Evolutionary conservation across 306 rosid genomes (phyloP).

Genomic region (Acacia confusa): DNA sequence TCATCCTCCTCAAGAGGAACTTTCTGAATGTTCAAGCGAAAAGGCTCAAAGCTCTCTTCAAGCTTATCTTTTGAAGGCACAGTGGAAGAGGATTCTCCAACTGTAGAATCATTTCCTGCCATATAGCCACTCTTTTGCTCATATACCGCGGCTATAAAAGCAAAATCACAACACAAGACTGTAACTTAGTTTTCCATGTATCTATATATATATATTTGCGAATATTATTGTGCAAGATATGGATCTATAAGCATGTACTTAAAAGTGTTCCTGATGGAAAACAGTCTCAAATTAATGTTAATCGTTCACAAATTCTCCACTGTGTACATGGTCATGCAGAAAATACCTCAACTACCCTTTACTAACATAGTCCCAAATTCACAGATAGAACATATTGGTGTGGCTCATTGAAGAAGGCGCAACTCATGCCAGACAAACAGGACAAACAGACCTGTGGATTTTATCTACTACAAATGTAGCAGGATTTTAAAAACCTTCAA

Average conservation of each 20-base stretch:
- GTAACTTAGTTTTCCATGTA: neutral
- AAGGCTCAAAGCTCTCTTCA: conserved; percentile 58
- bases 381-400: no score
- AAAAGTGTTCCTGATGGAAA: neutral
- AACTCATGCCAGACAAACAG: neutral
- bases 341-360: no score
- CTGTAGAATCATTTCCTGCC: conserved; percentile 73
- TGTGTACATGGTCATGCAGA: no score
- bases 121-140: conserved; percentile 65
- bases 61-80: conserved; percentile 53
- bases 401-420: no score
- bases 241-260: neutral
- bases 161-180: conserved; percentile 11
- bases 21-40: conserved; percentile 49
- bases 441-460: neutral
- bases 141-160: conserved; percentile 55
- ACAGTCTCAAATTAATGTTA: neutral
- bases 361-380: no score
- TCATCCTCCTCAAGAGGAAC: conserved; percentile 57
- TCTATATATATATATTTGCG: neutral
- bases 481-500: neutral
- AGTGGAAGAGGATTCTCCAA: conserved; percentile 80
- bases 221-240: neutral
- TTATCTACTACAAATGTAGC: neutral
- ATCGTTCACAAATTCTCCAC: neutral